A percentile compares a stretch with the other conserved stretches of the same genome.
Conservation (phyloP, 1,139 yeast species). For the Geotrichum fermentans region DNA sequence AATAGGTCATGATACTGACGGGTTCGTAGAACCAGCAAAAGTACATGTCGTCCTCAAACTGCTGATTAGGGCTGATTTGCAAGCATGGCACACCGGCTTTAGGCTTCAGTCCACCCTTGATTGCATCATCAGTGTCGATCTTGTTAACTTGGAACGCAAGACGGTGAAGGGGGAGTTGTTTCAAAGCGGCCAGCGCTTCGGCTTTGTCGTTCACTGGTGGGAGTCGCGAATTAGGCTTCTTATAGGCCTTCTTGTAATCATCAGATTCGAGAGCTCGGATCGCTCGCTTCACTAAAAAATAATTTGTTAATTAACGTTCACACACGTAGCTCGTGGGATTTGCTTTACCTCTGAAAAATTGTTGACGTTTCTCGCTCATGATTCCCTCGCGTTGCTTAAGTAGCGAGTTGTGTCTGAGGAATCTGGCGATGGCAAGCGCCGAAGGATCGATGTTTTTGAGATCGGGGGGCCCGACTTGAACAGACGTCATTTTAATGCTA, state of each 20-base stretch:
- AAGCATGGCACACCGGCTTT: conserved; percentile 73
- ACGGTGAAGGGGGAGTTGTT: conserved; percentile 66
- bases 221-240: conserved; percentile 50
- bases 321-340: too few relatives aligned
- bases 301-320: neutral
- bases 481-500: conserved; percentile 23
- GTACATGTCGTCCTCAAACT: conserved; percentile 70
- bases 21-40: conserved; percentile 82
- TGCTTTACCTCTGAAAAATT: conserved; percentile 63
- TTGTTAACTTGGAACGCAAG: conserved; percentile 59
- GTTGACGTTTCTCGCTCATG: conserved; percentile 61
- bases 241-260: conserved; percentile 58
- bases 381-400: conserved; percentile 80
- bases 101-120: conserved; percentile 58
- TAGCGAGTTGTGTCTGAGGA: conserved; percentile 55
- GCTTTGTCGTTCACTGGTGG: conserved; percentile 51
- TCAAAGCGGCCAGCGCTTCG: conserved; percentile 60
- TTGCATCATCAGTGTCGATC: conserved; percentile 67
- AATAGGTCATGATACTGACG: conserved; percentile 60
- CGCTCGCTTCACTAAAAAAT: conserved; percentile 54
- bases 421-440: conserved; percentile 64
- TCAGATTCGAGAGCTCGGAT: conserved; percentile 70
- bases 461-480: conserved; percentile 37
- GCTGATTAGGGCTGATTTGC: conserved; percentile 61
- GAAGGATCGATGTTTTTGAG: conserved; percentile 37